Evolutionary conservation across 495 filamentous ascomycete genomes (phyloP), one percentile per base, ranked within the genome.

Genomic region (Penicillium psychrofluorescens): DNA sequence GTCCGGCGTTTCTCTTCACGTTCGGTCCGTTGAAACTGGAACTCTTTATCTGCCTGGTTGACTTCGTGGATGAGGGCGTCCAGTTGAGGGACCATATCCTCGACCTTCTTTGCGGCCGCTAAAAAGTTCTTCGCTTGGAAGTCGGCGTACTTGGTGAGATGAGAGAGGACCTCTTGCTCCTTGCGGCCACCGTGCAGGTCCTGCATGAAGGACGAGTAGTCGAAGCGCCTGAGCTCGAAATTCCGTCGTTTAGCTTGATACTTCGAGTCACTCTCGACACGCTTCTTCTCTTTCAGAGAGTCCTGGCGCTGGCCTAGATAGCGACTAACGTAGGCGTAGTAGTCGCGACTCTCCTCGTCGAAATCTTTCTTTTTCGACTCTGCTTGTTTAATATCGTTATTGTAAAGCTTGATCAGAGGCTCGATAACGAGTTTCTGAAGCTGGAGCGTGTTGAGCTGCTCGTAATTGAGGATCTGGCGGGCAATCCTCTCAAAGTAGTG

Each of bases 151-250:
- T 86, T 91, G 13, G 92, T 97, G 34, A 99, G 72, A 60, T 95
- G 89, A 11, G 94, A 97, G 15, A 99, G 71, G 14, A 99, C 85
- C 59, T 97, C 92, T 59, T 97, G 92, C 51, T 99, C 94, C 56
- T 97, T 97, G 46, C 92, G 86, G 28, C 92, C 92, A 16, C 92
- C 92, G 54, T 96, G 92, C 9, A 99, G 74, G 69, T 99, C 92
- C 48, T 96, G 90, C 89, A 99, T 95, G 60, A 97, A 99, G 9
- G 89, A 95, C 12, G 90, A 96, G 63, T 99, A 99, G 66, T 99
- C 92, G 47, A 99, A 99, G 8, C 94, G 84, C 66, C 89, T 96
- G 33, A 99, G 71, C 65, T 99, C 92, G 52, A 96, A 99, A 47
- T 87, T 95, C 32, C 85, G 83, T 40, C 91, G 81, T 59, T 95